Evolutionary conservation across 805 yeast species (phyloP), one percentile per base, ranked within the genome.

Genomic region (Peterozyma toletana): DNA sequence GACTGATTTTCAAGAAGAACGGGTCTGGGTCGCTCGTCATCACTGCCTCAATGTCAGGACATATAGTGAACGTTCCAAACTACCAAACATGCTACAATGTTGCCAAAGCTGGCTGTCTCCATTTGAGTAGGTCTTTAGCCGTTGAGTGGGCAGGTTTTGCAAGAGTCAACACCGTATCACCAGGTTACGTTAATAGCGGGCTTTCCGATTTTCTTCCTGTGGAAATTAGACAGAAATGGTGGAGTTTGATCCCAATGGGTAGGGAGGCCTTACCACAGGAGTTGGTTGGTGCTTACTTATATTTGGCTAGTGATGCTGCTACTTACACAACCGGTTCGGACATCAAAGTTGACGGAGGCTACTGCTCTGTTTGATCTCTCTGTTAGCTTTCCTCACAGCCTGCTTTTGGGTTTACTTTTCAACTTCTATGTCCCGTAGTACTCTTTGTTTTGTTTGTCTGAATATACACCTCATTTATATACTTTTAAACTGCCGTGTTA

Each of bases 1-100:
- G 80, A 30, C 60, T 57, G 44, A 57, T 73, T 30, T 74, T 74
- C 63, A 64, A 66, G 52, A 56, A 63, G 44, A 66, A 71, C 50
- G 73, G 75, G 30, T 58, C 55, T 37, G 80, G 80, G 27, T 71
- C 77, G 6, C 58, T 75, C 48, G 66, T 75, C 45, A 68, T 73
- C 59, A 75, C 80, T 13, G 79, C 77, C 3, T 73, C 78, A 16
- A 74, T 74, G 78, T 70, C 77, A 11, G 78, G 71, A 9, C 77
- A 71, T 58, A 73, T 75, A 49, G 75, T 71, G 48, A 75, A 75
- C 49, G 73, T 69, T 40, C 80, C 80, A 40, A 67, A 71, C 50
- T 62, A 66, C 50, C 78, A 73, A 52, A 69, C 77, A 38, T 69
- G 69, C 36, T 72, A 72, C 55, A 72, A 71, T 49, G 68, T 71